Conservation (phyloP, 148 eudicot genomes). For the Amaranthus hypochondriacus region DNA sequence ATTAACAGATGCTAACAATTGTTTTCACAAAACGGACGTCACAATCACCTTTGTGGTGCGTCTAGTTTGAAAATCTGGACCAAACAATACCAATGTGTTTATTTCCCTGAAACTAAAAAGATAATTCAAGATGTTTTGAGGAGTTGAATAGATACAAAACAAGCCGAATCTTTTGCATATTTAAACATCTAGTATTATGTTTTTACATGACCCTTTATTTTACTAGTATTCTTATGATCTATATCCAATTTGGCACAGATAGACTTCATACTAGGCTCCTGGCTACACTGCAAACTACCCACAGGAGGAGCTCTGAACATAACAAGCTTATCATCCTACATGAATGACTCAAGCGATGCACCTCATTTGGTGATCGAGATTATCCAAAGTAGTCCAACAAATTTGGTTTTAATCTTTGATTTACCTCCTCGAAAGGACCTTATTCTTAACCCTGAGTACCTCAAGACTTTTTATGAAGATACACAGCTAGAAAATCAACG, state of each 20-base stretch:
- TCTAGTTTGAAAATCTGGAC: too few relatives aligned
- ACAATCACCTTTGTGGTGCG: too few relatives aligned
- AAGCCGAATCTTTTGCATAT: too few relatives aligned
- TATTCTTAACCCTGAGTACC: conserved; percentile 66
- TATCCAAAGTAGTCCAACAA: conserved; percentile 70
- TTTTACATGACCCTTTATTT: too few relatives aligned
- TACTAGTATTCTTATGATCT: too few relatives aligned
- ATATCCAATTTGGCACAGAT: conserved; percentile 36
- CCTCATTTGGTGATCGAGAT: conserved; percentile 74
- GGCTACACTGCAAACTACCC: conserved; percentile 80
- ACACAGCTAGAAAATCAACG: conserved; percentile 50
- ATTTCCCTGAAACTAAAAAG: too few relatives aligned
- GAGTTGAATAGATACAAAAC: too few relatives aligned
- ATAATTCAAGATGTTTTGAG: too few relatives aligned
- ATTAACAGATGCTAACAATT: too few relatives aligned
- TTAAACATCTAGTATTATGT: too few relatives aligned
- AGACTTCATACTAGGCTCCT: conserved; percentile 66
- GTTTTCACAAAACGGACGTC: too few relatives aligned
- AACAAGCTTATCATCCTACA: conserved; percentile 58
- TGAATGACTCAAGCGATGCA: conserved; percentile 55
- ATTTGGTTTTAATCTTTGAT: conserved; percentile 64
- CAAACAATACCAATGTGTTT: too few relatives aligned
- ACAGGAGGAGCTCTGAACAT: conserved; percentile 70
- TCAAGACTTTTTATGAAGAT: conserved; percentile 69
- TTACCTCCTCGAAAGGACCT: conserved; percentile 71